These are phyloP conservation scores for Phoenix dactylifera DNA, from an alignment of 176 grass and related monocot species.

Conservation along the genomic window DNA sequence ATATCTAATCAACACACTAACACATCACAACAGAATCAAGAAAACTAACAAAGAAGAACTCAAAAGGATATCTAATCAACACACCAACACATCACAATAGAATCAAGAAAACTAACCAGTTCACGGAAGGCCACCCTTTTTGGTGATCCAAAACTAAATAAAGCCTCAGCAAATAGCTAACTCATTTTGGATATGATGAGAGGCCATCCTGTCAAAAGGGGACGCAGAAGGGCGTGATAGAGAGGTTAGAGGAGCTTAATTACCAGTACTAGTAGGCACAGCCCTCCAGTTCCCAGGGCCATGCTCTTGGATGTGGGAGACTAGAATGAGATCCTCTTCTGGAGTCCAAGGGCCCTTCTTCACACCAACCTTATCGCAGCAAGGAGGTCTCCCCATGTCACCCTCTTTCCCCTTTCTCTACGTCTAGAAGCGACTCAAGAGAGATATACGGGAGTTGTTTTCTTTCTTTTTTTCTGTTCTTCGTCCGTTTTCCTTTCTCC, in stretches of 20 bases:
- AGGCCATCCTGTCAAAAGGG: background rate
- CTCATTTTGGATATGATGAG: background rate
- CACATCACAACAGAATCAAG: too few relatives aligned
- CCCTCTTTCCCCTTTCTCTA: background rate
- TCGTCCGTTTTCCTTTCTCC: background rate
- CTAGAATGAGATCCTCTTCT: slow-evolving; percentile 91
- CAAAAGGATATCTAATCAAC: too few relatives aligned
- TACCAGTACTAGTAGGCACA: slow-evolving; percentile 83
- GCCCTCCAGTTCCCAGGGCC: slow-evolving; percentile 92
- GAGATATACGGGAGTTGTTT: too few relatives aligned
- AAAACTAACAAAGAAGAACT: too few relatives aligned
- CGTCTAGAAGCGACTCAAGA: too few relatives aligned
- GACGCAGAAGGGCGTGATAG: slow-evolving; percentile 3
- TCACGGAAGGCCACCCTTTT: too few relatives aligned
- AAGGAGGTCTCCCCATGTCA: slow-evolving; percentile 85
- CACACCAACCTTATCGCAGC: slow-evolving; percentile 84
- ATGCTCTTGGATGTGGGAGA: slow-evolving; percentile 93
- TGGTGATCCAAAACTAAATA: too few relatives aligned
- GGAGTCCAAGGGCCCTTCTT: slow-evolving; percentile 99
- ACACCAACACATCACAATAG: too few relatives aligned
- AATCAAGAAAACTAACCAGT: too few relatives aligned
- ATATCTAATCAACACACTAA: too few relatives aligned
- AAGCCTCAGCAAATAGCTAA: too few relatives aligned
- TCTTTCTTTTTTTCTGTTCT: too few relatives aligned
- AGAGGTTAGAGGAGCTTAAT: background rate